These are phyloP conservation scores for Phytophthora idaei DNA, from an alignment of 352 stramenopile genomes.

Conservation along the genomic window DNA sequence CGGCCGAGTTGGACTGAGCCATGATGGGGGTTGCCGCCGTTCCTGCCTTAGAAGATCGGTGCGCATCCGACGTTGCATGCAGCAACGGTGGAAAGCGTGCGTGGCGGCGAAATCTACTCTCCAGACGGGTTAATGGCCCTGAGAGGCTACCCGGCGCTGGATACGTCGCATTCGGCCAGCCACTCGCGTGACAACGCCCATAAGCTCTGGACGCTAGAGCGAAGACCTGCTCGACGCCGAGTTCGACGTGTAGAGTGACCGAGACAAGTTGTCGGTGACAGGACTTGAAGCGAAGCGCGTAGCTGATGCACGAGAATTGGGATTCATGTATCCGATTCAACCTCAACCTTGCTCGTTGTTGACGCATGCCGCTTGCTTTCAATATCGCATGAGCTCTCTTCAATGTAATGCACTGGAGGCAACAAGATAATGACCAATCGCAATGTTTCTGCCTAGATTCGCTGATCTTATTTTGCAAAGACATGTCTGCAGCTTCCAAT, in stretches of 20 bases:
- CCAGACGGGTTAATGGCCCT: constrained; percentile 38
- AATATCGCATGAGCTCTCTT: background rate
- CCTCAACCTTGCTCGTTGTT: too few species aligned
- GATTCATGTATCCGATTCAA: background rate
- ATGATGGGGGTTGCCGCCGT: constrained; percentile 34
- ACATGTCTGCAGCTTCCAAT: constrained; percentile 8
- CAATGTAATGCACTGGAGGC: too few species aligned
- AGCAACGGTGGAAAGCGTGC: constrained; percentile 39
- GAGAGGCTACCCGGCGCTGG: constrained; percentile 43
- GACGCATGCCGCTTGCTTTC: too few species aligned
- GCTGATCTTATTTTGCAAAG: constrained; percentile 33
- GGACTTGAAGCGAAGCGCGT: constrained; percentile 3
- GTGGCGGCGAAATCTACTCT: constrained; percentile 34
- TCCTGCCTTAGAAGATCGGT: constrained; percentile 47
- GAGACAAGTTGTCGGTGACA: background rate
- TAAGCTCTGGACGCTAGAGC: constrained; percentile 52
- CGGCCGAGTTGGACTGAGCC: constrained; percentile 37
- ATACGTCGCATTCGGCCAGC: constrained; percentile 29
- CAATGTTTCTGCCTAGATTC: constrained; percentile 34
- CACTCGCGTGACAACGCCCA: constrained; percentile 36
- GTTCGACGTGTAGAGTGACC: constrained; percentile 31
- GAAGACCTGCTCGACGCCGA: constrained; percentile 37
- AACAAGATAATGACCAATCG: background rate
- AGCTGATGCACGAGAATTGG: too few species aligned
- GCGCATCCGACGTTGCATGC: constrained; percentile 54